Evolutionary conservation across 352 stramenopile species (phyloP).

Genomic region (Discostella stelligera): DNA sequence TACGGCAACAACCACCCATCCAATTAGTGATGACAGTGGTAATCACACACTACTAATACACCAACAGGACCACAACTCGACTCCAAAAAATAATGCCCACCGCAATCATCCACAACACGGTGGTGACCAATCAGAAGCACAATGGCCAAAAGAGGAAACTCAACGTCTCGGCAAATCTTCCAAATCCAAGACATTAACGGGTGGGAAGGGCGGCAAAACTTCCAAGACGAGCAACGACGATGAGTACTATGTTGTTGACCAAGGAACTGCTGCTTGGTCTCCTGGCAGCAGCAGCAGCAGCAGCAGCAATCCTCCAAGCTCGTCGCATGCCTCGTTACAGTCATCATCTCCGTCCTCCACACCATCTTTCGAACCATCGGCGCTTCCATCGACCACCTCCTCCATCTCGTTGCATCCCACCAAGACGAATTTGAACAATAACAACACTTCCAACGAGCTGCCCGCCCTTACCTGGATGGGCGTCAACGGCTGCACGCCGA

Average conservation of each 20-base stretch:
- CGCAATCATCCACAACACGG: too few species aligned
- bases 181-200: background rate
- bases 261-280: background rate
- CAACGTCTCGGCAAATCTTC: background rate
- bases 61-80: background rate
- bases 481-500: conserved; percentile 27
- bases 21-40: background rate
- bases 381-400: too few species aligned
- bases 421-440: too few species aligned
- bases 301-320: background rate
- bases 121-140: background rate
- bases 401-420: background rate
- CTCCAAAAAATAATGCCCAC: background rate
- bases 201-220: background rate
- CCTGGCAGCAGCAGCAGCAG: too few species aligned
- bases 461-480: conserved; percentile 29
- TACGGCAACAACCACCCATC: background rate
- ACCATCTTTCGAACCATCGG: background rate
- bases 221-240: background rate
- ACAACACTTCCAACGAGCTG: too few species aligned
- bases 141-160: background rate
- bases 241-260: background rate
- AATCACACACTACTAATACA: background rate
- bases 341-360: background rate
- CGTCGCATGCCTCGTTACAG: background rate